A percentile compares a stretch with the other conserved stretches of the same genome.
Conservation (phyloP, 371 early-diverging fungal species). For the Funneliformis caledonium region DNA sequence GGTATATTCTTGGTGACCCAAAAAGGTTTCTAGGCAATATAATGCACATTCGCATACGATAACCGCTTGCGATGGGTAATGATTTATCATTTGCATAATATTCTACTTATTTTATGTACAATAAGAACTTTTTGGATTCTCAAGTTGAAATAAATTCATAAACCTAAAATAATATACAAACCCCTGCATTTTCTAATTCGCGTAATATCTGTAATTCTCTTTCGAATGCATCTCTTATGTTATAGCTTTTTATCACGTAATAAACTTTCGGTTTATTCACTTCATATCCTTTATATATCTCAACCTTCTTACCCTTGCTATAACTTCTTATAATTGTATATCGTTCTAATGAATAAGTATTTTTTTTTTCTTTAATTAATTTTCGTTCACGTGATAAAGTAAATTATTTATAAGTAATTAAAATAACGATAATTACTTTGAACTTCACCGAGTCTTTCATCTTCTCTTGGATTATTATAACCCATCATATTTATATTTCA, state of each 20-base stretch:
- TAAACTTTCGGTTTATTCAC: background rate
- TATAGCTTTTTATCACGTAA: background rate
- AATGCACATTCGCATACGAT: background rate
- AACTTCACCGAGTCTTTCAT: too few species aligned
- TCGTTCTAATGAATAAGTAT: background rate
- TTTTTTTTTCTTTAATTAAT: background rate
- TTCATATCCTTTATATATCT: background rate
- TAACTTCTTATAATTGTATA: background rate
- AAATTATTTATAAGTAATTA: background rate
- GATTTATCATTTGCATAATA: background rate
- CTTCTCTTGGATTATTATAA: too few species aligned
- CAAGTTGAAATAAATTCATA: too few species aligned
- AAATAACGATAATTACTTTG: too few species aligned
- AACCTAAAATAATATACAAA: background rate
- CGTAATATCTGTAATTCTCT: background rate
- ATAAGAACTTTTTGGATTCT: too few species aligned
- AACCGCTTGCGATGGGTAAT: background rate
- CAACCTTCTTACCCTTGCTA: background rate
- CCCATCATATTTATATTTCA: too few species aligned
- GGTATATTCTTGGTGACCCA: background rate
- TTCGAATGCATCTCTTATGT: background rate
- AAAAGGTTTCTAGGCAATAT: background rate
- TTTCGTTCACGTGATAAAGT: background rate
- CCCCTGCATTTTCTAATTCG: background rate
- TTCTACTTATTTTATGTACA: background rate